These are phyloP conservation scores for Psilocybe tampanensis DNA, from an alignment of 768 basidiomycete species.

Conservation along the genomic window DNA sequence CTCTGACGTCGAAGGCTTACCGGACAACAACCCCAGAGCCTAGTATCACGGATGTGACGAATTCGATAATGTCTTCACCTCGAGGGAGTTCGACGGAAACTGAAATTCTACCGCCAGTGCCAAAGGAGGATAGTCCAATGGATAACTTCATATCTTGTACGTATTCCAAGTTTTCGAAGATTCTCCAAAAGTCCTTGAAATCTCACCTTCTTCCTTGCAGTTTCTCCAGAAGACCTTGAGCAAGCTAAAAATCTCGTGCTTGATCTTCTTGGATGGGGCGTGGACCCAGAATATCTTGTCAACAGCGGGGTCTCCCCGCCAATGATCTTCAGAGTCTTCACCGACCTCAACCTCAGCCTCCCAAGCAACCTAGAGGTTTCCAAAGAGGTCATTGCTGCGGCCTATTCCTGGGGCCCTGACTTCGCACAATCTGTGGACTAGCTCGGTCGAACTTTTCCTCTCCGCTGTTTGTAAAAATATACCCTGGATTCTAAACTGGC, in stretches of 20 bases:
- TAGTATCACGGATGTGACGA: not conserved
- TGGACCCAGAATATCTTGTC: slow-evolving; percentile 49
- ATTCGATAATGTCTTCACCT: not conserved
- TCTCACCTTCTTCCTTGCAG: slow-evolving; percentile 22
- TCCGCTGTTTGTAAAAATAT: not conserved
- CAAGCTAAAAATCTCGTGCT: slow-evolving; percentile 49
- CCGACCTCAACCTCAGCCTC: slow-evolving; percentile 42
- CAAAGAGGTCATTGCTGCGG: slow-evolving; percentile 11
- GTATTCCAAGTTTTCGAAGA: not conserved
- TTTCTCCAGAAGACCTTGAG: slow-evolving; percentile 43
- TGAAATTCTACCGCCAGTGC: not conserved
- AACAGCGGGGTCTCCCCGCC: slow-evolving; percentile 43
- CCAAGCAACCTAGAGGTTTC: slow-evolving; percentile 28
- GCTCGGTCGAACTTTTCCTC: not conserved
- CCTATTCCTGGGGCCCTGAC: slow-evolving; percentile 13
- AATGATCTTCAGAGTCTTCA: slow-evolving; percentile 41
- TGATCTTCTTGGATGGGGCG: slow-evolving; percentile 59
- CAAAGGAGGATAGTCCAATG: not conserved
- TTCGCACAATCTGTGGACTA: not conserved
- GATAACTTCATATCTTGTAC: not conserved
- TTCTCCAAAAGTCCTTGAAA: no score
- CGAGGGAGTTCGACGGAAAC: not conserved
- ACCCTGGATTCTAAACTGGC: no score
- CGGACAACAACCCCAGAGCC: not conserved
- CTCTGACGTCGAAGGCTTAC: not conserved